Evolutionary conservation across 2,329 filamentous ascomycete genomes (phyloP).

Genomic region (Amphichorda felina): DNA sequence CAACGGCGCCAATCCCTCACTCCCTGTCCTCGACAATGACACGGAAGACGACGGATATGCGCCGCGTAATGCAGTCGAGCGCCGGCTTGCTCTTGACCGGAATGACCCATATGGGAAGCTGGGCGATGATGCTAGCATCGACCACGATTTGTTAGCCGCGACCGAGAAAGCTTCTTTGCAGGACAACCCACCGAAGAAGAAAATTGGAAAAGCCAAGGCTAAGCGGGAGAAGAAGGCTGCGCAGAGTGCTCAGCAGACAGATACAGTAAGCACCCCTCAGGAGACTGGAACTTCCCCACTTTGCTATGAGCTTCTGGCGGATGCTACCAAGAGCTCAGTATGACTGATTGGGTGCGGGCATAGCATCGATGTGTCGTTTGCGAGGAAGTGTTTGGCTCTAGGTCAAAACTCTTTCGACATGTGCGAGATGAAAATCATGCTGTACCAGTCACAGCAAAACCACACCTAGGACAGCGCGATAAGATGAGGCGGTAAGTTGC

Average conservation of each 20-base stretch:
- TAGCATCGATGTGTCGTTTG: constrained; percentile 34
- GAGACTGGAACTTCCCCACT: too few species aligned
- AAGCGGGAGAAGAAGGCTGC: constrained; percentile 37
- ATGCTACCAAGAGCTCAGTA: background rate
- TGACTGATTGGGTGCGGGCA: background rate
- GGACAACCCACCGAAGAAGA: constrained; percentile 18
- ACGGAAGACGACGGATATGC: constrained; percentile 30
- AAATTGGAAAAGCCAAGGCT: constrained; percentile 37
- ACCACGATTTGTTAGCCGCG: constrained; percentile 5
- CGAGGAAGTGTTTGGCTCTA: constrained; percentile 40
- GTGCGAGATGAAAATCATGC: constrained; percentile 56
- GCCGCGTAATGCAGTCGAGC: constrained; percentile 28
- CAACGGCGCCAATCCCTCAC: too few species aligned
- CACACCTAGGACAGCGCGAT: too few species aligned
- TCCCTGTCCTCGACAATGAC: constrained; percentile 4
- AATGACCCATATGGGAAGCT: background rate
- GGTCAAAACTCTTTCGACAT: constrained; percentile 63
- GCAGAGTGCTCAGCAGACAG: constrained; percentile 17
- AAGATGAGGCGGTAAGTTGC: too few species aligned
- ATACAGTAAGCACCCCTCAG: constrained; percentile 17
- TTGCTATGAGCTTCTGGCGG: too few species aligned
- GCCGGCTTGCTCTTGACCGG: constrained; percentile 19
- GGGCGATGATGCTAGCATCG: background rate
- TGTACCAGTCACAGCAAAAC: constrained; percentile 23
- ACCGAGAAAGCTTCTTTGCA: constrained; percentile 13